Conservation (phyloP, 163 green algal genomes). For the Volvox carteri region DNA sequence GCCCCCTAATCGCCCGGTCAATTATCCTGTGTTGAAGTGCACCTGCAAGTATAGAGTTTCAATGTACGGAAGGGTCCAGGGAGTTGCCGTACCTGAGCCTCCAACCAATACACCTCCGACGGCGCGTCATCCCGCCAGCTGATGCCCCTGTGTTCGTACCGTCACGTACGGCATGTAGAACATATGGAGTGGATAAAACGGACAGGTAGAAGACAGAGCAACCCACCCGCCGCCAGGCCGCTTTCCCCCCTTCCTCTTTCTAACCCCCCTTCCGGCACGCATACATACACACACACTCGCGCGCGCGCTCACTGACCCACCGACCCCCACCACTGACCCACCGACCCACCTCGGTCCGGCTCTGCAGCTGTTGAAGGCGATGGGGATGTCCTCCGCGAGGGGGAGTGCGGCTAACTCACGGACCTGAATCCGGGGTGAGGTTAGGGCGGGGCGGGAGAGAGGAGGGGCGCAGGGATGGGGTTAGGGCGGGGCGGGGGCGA, state of each 20-base stretch:
- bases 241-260: no score
- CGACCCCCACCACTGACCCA: background rate
- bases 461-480: no score
- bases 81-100: slow-evolving; percentile 83
- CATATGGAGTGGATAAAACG: background rate
- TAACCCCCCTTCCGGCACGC: no score
- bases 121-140: slow-evolving; percentile 93
- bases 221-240: no score
- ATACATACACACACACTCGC: no score
- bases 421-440: slow-evolving; percentile 63
- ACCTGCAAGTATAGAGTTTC: no score
- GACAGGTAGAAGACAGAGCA: no score
- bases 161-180: background rate
- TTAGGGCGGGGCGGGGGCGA: no score
- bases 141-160: slow-evolving; percentile 73
- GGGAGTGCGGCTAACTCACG: slow-evolving; percentile 89
- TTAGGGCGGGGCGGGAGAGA: no score
- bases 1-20: no score
- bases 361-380: slow-evolving; percentile 93
- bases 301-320: background rate
- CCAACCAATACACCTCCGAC: slow-evolving; percentile 86
- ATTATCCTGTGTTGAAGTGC: no score
- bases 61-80: background rate
- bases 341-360: slow-evolving; percentile 51
- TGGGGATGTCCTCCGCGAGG: slow-evolving; percentile 95